Evolutionary conservation across 192 early-diverging fungal genomes (phyloP), one percentile per base, ranked within the genome.

Genomic region (Linnemannia schmuckeri): DNA sequence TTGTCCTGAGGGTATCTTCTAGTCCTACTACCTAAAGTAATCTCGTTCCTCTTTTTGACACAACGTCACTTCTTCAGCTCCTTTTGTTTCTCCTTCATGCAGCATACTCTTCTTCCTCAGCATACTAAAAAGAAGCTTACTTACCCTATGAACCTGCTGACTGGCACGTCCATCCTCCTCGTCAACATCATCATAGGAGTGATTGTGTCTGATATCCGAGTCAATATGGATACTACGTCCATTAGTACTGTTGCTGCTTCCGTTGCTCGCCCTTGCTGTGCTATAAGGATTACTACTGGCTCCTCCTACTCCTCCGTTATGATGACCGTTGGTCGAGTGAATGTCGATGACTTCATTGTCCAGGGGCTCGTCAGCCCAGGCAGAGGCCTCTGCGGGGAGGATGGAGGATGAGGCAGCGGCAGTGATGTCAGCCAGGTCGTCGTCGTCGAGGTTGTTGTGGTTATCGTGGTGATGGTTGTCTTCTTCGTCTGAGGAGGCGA

Each of bases 321-420:
- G 27, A 66, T 66, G 61, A 66, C 61, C 61, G 61, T 66, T 66
- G 61, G 27, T 66, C 12, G 77, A 78, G 72, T 87, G 79, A 49
- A 87, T 87, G 72, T 87, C 85, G 47, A 87, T 87, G 54, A 87
- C 85, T 33, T 87, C 85, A 81, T 78, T 87, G 68, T 87, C 85
- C 41, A 87, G 76, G 38, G 85, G 68, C 41, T 87, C 85, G 61
- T 87, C 85, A 37, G 85, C 85, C 85, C 85, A 87, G 22, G 85
- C 85, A 3, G 85, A 87, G 18, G 85, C 78, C 72, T 87, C 85
- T 74, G 85, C 85, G 57, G 85, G 85, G 2, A 87, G 72, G 55
- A 87, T 87, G 80, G 68, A 33, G 20, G 85, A 87, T 15, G 85
- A 87, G 20, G 85, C 63, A 7, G 76, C 78, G 40, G 76, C 79